These are phyloP conservation scores for Ploettnerulaceae sp. DNA, from an alignment of 2,329 filamentous ascomycete genomes.

Conservation along the genomic window DNA sequence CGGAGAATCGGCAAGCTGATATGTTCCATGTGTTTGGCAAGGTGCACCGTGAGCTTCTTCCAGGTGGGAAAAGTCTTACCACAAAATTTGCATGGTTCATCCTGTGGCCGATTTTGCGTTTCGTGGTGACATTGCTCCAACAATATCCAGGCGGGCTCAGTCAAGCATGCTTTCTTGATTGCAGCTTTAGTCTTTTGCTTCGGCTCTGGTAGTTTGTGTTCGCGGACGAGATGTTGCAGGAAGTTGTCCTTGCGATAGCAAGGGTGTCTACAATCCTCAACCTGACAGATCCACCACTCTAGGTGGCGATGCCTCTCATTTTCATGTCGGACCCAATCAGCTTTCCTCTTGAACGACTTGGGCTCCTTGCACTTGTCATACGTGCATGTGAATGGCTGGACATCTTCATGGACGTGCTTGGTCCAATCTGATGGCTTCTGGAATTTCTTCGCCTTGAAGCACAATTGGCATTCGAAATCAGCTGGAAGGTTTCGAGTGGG, in stretches of 20 bases:
- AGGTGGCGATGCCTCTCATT: conserved; percentile 86
- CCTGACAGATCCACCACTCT: conserved; percentile 85
- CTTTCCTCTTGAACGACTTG: conserved; percentile 92
- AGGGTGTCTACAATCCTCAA: conserved; percentile 72
- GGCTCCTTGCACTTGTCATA: conserved; percentile 77
- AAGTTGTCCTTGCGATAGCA: conserved; percentile 92
- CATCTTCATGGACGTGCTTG: conserved; percentile 90
- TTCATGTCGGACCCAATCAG: conserved; percentile 92
- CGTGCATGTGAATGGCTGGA: conserved; percentile 90
- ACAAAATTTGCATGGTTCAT: conserved; percentile 85
- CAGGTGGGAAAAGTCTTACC: conserved; percentile 74
- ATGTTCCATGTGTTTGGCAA: conserved; percentile 92
- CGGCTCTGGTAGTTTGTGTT: conserved; percentile 82
- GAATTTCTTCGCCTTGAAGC: conserved; percentile 80
- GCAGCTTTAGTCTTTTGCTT: conserved; percentile 70
- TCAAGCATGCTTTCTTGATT: conserved; percentile 52
- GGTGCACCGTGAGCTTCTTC: conserved; percentile 92
- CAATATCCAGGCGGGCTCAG: conserved; percentile 67
- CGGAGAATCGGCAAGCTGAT: conserved; percentile 76
- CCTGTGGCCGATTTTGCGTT: conserved; percentile 58
- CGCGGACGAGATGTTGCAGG: conserved; percentile 83
- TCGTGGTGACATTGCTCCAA: conserved; percentile 74
- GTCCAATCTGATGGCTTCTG: conserved; percentile 95
- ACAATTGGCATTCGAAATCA: conserved; percentile 84
- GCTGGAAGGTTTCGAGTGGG: conserved; percentile 73